Evolutionary conservation across 768 basidiomycete species (phyloP), one percentile per base, ranked within the genome.

Genomic region (Pisolithus tinctorius): DNA sequence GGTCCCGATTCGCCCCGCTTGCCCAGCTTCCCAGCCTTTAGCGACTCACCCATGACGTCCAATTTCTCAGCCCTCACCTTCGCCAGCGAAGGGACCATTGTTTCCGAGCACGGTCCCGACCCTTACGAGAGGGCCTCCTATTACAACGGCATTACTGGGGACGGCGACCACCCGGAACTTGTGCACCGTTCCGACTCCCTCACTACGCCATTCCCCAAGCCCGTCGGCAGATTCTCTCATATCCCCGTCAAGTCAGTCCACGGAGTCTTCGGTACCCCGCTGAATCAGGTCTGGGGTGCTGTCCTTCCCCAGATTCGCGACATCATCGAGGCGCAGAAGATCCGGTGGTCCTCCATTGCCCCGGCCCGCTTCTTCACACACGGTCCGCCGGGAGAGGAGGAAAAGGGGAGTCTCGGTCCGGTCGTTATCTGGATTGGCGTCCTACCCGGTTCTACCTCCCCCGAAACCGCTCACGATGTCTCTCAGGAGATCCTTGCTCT

Each of bases 401-500:
- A 36, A 43, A 55, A 63, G 53, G 65, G 53, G 42, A 43, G 25
- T 45, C 53, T 51, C 5, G 50, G 54, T 41, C 54, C 50, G 2
- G 43, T 49, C 54, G 63, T 59, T 61, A 71, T 48, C 53, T 43
- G 42, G 42, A 13, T 43, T 26, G 42, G 42, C 1, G 42, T 43
- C 42, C 1, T 26, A 7, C 42, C 42, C 2, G 6, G 42, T 26
- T 43, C 42, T 43, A 43, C 42, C 42, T 43, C 42, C 10, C 7
- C 42, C 4, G 42, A 43, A 8, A 65, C 55, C n/a, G 72, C 71
- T 48, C 69, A 69, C 56, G 58, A 70, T 2, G 69, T 61, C 47
- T 68, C 72, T 17, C 60, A 59, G 20, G 61, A 63, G 29, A 70
- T 74, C 54, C 69, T 75, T 48, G 45, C n/a, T 1, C 60, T 74